Percentiles rank a stretch among this genome's conserved stretches.
These are phyloP conservation scores for Fusarium chuoi DNA, from an alignment of 2,329 filamentous ascomycete species.

Conservation along the genomic window DNA sequence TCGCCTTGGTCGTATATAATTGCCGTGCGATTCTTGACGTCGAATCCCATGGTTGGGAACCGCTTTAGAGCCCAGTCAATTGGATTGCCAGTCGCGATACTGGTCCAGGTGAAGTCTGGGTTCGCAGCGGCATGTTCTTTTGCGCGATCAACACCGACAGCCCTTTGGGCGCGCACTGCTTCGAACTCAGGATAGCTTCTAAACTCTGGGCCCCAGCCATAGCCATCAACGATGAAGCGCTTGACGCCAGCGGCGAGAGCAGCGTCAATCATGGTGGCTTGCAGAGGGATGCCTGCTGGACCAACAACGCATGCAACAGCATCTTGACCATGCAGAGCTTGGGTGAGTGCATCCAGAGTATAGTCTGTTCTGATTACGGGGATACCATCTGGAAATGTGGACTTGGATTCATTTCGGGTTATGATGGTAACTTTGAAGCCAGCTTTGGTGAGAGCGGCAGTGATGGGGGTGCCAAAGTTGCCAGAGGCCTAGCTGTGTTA, in stretches of 20 bases:
- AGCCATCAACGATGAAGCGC: constrained; percentile 28
- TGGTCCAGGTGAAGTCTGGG: constrained; percentile 23
- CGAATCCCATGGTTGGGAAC: constrained; percentile 27
- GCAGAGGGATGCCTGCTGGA: constrained; percentile 14
- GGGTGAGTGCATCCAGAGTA: neutral
- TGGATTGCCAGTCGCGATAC: constrained; percentile 21
- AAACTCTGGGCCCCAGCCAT: constrained; percentile 28
- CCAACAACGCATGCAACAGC: constrained; percentile 20
- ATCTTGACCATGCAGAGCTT: constrained; percentile 12
- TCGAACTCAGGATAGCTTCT: constrained; percentile 28
- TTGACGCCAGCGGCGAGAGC: constrained; percentile 24
- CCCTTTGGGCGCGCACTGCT: constrained; percentile 12
- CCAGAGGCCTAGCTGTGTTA: constrained; percentile 27
- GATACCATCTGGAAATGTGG: constrained; percentile 11
- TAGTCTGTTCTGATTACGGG: constrained; percentile 4
- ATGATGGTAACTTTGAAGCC: constrained; percentile 25
- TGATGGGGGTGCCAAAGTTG: constrained; percentile 33
- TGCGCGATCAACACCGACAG: constrained; percentile 8
- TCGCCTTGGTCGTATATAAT: constrained; percentile 23
- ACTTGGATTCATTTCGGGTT: constrained; percentile 23
- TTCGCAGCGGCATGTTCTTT: constrained; percentile 1
- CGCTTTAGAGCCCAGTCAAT: constrained; percentile 32
- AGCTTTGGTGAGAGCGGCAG: constrained; percentile 18
- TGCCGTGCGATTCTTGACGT: neutral
- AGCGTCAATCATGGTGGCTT: constrained; percentile 30